Conservation (phyloP, 352 stramenopile species). For the Phytophthora sansomeana region DNA sequence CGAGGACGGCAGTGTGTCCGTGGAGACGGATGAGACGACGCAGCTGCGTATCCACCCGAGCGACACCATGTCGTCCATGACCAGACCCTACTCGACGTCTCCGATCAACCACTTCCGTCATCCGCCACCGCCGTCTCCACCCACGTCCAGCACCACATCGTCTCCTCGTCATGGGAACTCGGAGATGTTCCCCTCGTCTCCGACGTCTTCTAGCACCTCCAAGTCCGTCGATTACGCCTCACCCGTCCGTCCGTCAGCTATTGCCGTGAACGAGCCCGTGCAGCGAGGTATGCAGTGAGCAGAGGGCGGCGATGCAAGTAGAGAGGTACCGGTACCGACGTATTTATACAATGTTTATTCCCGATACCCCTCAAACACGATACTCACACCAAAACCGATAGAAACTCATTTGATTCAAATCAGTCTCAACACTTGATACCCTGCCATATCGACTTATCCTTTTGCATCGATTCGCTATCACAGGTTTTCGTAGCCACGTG, state of each 20-base stretch:
- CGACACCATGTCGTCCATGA: slow-evolving; percentile 51
- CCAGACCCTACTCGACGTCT: slow-evolving; percentile 65
- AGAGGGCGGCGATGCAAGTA: slow-evolving; percentile 3
- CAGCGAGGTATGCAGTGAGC: slow-evolving; percentile 20
- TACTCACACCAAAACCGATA: neutral
- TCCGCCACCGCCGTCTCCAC: slow-evolving; percentile 45
- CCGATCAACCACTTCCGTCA: slow-evolving; percentile 75
- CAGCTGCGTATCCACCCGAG: slow-evolving; percentile 60
- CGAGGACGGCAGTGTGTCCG: slow-evolving; percentile 47
- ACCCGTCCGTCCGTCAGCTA: slow-evolving; percentile 14
- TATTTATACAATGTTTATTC: slow-evolving; percentile 38
- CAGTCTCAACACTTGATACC: neutral
- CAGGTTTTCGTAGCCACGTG: slow-evolving; percentile 29
- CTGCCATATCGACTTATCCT: neutral
- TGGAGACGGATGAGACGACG: slow-evolving; percentile 57
- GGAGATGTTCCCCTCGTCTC: slow-evolving; percentile 31
- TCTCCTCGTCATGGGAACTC: slow-evolving; percentile 34
- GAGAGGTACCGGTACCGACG: slow-evolving; percentile 5
- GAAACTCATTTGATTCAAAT: neutral
- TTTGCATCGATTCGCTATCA: neutral
- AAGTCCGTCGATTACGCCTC: slow-evolving; percentile 28
- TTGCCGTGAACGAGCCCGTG: slow-evolving; percentile 30
- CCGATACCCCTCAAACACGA: neutral
- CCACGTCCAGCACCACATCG: slow-evolving; percentile 46
- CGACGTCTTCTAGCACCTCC: slow-evolving; percentile 29